Conservation (phyloP, 2,329 filamentous ascomycete genomes). For the Sarocladium brachiariae region DNA sequence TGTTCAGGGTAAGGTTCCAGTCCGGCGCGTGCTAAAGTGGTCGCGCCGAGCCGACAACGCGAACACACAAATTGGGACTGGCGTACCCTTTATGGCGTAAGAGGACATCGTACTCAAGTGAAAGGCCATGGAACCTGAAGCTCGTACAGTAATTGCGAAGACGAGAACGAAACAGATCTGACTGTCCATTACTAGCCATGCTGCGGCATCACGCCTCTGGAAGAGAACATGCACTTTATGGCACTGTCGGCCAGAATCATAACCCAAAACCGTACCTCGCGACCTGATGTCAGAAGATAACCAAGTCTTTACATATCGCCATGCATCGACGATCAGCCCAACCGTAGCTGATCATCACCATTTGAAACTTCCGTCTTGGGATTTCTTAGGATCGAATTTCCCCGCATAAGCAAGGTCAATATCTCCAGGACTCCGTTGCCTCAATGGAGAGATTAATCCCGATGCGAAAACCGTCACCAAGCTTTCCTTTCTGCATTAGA, state of each 20-base stretch:
- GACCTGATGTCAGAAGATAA: too few relatives aligned
- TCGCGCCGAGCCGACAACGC: constrained; percentile 5
- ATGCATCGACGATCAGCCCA: constrained; percentile 1
- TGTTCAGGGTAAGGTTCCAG: background rate
- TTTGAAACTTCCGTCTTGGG: background rate
- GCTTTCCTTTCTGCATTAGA: background rate
- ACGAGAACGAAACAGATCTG: too few relatives aligned
- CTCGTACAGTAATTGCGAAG: too few relatives aligned
- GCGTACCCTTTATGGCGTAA: background rate
- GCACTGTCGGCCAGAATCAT: too few relatives aligned
- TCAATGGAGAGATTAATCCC: background rate
- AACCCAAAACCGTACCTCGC: too few relatives aligned
- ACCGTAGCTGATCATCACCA: background rate
- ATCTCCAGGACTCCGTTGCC: background rate
- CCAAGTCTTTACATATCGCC: background rate
- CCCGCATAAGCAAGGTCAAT: background rate
- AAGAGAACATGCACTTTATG: too few relatives aligned
- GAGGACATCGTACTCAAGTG: background rate
- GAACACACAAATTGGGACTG: constrained; percentile 7
- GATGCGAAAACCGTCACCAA: background rate
- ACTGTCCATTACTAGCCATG: too few relatives aligned
- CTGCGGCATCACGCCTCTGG: too few relatives aligned
- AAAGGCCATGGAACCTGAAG: too few relatives aligned
- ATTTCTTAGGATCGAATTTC: background rate
- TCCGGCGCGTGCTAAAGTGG: constrained; percentile 3